Evolutionary conservation across 306 rosid species (phyloP), one percentile per base, ranked within the genome.

Genomic region (Castanospermum australe): DNA sequence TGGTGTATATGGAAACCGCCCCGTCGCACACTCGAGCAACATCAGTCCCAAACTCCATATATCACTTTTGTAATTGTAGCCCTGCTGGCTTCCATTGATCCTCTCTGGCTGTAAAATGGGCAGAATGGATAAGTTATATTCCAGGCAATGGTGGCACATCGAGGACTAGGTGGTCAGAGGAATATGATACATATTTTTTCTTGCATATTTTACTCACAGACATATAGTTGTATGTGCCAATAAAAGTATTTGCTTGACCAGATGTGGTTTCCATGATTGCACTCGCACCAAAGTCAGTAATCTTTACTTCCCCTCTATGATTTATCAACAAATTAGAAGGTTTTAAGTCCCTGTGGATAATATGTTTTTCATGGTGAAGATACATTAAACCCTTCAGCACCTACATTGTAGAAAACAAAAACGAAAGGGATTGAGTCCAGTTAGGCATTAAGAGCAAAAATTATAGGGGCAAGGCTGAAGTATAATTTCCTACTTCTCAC

Each of bases 261-360:
- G 96, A 90, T 7, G 99, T 95, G 82, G 78, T 87, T 42, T 87
- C 89, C 98, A 93, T 68, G 50, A 91, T 90, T 75, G 87, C 84
- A 87, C 99, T 95, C 61, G 91, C 99, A 75, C 99, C 99, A 79
- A 95, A 95, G 85, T 95, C 99, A 52, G 99, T 90, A 67, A 95
- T 93, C 87, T 93, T 95, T 39, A 91, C 97, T 78, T 95, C 97
- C 69, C 99, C 99, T 84, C 92, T 80, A 84, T 95, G 99, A 81
- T 95, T 95, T 79, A 93, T 86, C 32, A 95, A 83, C 78, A 93
- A 79, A 81, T 95, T 95, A 1, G 99, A 93, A 60, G 99, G 98
- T 83, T 95, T 95, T 52, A 95, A 77, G 83, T 95, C 99, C 87
- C 99, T 85, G 71, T 95, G 99, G 75, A 95, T 95, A 62, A 95